These are phyloP conservation scores for Pistacia atlantica DNA, from an alignment of 345 rosid species.

Conservation along the genomic window DNA sequence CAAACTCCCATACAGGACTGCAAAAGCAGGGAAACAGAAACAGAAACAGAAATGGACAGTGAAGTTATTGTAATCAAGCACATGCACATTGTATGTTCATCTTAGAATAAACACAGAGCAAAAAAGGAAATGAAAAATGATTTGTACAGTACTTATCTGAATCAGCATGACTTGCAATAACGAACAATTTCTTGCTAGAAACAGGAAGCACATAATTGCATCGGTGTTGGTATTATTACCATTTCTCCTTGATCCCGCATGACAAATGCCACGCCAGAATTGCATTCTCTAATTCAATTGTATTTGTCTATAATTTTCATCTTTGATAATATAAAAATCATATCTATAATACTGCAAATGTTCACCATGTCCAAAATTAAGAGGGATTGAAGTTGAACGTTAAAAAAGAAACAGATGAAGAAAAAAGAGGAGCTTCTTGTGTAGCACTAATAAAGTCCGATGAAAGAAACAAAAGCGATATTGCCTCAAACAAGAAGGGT, in stretches of 20 bases:
- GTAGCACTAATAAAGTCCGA: background rate
- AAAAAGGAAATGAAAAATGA: background rate
- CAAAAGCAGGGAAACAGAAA: background rate
- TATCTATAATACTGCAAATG: background rate
- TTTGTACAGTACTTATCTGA: background rate
- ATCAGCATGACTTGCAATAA: background rate
- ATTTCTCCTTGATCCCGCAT: conserved; percentile 4
- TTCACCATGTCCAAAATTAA: background rate
- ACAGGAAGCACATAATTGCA: background rate
- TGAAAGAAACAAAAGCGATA: background rate
- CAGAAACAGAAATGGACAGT: background rate
- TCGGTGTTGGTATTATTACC: background rate
- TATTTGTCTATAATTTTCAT: background rate
- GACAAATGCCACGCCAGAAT: background rate
- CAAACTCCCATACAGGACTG: background rate
- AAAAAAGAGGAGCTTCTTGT: no score
- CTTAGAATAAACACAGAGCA: background rate
- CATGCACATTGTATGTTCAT: background rate
- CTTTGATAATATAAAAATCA: background rate
- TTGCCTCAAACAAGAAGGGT: no score
- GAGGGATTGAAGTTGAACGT: background rate
- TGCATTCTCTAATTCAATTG: background rate
- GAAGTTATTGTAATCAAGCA: background rate
- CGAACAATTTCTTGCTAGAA: background rate
- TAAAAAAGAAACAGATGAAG: no score